Percentiles rank a stretch among this genome's conserved stretches.
phyloP scores from a whole-genome alignment of 441 rosid genomes.

The Dalechampia spathulata region DNA sequence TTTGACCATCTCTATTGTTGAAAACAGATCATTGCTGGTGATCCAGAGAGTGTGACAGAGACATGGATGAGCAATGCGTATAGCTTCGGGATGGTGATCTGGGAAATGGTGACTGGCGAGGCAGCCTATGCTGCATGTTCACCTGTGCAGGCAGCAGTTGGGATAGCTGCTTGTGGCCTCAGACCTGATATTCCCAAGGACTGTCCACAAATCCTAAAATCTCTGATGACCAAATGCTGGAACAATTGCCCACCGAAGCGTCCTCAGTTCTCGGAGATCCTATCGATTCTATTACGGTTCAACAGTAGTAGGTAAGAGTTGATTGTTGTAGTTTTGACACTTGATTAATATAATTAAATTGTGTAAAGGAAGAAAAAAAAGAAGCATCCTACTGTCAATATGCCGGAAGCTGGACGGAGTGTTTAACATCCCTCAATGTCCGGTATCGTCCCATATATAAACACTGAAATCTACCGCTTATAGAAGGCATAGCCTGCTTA shows the following conservation, averaged over 20 bases:
- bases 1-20: conserved; percentile 9
- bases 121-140: conserved; percentile 80
- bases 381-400: neutral
- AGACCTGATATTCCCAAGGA: conserved; percentile 94
- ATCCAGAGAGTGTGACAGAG: conserved; percentile 81
- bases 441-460: too few species aligned
- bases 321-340: conserved; percentile 8
- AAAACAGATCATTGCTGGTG: conserved; percentile 87
- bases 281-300: conserved; percentile 40
- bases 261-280: conserved; percentile 62
- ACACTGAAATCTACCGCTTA: too few species aligned
- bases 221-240: conserved; percentile 87
- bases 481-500: too few species aligned
- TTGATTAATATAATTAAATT: conserved; percentile 12
- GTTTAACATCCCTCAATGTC: too few species aligned
- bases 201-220: conserved; percentile 63
- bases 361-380: conserved; percentile 8
- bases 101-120: conserved; percentile 97
- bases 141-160: conserved; percentile 96
- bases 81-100: conserved; percentile 90
- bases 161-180: conserved; percentile 89
- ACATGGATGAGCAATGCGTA: conserved; percentile 96
- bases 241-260: conserved; percentile 71
- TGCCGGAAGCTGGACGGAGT: too few species aligned
- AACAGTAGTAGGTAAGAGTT: conserved; percentile 29